Conservation (phyloP, 129 eudicot genomes). For the Scalesia atractyloides region DNA sequence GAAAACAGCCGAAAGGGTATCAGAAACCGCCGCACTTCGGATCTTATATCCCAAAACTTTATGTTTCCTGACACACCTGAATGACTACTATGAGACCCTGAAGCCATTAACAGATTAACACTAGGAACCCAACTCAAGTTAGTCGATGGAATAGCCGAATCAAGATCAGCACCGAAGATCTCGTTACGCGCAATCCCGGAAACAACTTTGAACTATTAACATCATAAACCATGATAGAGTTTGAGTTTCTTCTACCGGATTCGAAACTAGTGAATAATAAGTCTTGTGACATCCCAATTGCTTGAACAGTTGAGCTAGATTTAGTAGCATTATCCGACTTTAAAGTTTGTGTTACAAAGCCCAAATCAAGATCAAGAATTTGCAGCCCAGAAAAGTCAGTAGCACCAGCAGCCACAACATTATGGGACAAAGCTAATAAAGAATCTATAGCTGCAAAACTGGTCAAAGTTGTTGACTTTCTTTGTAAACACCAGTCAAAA, state of each 20-base stretch:
- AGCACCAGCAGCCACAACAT: slow-evolving; percentile 77
- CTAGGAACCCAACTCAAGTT: slow-evolving; percentile 76
- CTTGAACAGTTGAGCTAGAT: slow-evolving; percentile 86
- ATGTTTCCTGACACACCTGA: slow-evolving; percentile 70
- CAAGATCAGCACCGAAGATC: slow-evolving; percentile 77
- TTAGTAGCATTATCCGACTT: slow-evolving; percentile 83
- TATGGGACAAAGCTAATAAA: slow-evolving; percentile 53
- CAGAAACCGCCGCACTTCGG: slow-evolving; percentile 63
- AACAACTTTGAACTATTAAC: slow-evolving; percentile 44
- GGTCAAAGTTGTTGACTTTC: slow-evolving; percentile 74
- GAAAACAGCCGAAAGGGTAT: slow-evolving; percentile 57
- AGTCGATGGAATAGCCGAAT: slow-evolving; percentile 77
- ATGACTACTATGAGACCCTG: slow-evolving; percentile 90
- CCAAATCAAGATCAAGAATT: slow-evolving; percentile 67
- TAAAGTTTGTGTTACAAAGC: slow-evolving; percentile 61
- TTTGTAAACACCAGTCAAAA: slow-evolving; percentile 82
- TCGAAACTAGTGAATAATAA: slow-evolving; percentile 70
- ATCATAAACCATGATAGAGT: slow-evolving; percentile 75
- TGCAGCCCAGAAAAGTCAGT: slow-evolving; percentile 83
- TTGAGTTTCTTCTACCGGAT: slow-evolving; percentile 77
- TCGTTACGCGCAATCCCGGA: slow-evolving; percentile 60
- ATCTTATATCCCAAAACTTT: slow-evolving; percentile 76
- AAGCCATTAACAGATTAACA: slow-evolving; percentile 75
- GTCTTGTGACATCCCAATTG: slow-evolving; percentile 63
- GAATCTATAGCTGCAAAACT: slow-evolving; percentile 74